These are phyloP conservation scores for Termitomyces eurrhizus DNA, from an alignment of 768 basidiomycete species.

Conservation along the genomic window DNA sequence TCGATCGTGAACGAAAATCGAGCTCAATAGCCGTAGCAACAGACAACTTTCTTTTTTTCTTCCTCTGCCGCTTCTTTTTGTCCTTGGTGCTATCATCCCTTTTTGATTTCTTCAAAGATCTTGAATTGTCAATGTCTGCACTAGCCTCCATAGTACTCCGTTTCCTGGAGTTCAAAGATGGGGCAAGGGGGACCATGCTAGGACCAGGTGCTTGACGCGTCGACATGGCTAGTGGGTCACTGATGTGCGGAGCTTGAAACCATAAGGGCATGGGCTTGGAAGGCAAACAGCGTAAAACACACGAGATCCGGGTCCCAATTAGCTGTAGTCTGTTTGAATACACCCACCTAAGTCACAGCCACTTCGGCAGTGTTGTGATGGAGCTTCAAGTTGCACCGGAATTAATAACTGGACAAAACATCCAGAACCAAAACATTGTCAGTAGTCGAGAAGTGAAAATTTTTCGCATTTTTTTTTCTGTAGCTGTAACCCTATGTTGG, in stretches of 20 bases:
- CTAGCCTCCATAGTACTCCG: constrained; percentile 25
- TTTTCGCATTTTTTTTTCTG: no score
- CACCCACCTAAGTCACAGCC: no score
- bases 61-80: constrained; percentile 33
- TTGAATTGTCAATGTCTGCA: constrained; percentile 19
- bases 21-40: constrained; percentile 21
- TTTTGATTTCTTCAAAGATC: constrained; percentile 28
- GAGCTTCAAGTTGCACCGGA: no score
- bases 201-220: constrained; percentile 33
- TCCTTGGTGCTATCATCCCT: constrained; percentile 26
- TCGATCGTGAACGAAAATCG: constrained; percentile 12
- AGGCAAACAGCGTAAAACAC: not conserved
- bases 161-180: constrained; percentile 28
- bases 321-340: no score
- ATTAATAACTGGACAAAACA: no score
- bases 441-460: no score
- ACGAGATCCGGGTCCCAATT: no score
- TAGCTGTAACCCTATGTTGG: no score
- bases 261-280: not conserved
- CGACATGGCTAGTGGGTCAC: constrained; percentile 12
- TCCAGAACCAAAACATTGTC: no score
- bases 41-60: constrained; percentile 32
- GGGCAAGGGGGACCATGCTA: constrained; percentile 20
- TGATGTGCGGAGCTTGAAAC: constrained; percentile 5
- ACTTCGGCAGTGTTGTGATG: no score